These are phyloP conservation scores for Candolleomyces efflorescens DNA, from an alignment of 768 basidiomycete species.

Conservation along the genomic window DNA sequence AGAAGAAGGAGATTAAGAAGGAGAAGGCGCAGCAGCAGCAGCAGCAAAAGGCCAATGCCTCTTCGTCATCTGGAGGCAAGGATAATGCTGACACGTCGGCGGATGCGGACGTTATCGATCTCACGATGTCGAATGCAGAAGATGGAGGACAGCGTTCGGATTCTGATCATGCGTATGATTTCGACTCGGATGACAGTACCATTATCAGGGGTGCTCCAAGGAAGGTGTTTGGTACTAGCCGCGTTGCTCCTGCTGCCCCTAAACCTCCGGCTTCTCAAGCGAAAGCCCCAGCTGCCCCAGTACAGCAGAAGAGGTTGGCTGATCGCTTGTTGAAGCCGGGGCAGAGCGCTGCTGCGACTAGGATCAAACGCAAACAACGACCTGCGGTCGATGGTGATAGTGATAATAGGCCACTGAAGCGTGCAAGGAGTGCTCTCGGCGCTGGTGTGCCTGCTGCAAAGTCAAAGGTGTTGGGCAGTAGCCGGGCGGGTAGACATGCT, in stretches of 20 bases:
- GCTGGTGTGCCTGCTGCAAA: background rate
- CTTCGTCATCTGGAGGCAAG: background rate
- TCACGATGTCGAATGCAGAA: background rate
- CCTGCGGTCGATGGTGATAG: background rate
- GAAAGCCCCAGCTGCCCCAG: background rate
- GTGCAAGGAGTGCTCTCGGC: background rate
- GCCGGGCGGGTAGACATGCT: background rate
- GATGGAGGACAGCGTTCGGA: background rate
- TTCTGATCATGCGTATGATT: background rate
- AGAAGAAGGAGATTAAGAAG: background rate
- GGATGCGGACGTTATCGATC: background rate
- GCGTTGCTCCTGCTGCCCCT: background rate
- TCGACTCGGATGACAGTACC: background rate
- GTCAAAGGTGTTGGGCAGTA: background rate
- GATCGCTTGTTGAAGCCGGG: background rate
- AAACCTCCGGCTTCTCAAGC: background rate
- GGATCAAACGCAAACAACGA: background rate
- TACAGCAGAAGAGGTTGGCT: background rate
- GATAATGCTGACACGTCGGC: background rate
- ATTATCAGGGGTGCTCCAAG: background rate
- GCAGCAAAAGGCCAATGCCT: background rate
- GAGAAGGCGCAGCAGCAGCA: background rate
- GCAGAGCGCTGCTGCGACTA: background rate
- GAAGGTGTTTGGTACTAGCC: background rate
- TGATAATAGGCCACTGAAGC: conserved; percentile 6